Evolutionary conservation across 495 filamentous ascomycete species (phyloP).

Genomic region (Jackrogersella multiformis): DNA sequence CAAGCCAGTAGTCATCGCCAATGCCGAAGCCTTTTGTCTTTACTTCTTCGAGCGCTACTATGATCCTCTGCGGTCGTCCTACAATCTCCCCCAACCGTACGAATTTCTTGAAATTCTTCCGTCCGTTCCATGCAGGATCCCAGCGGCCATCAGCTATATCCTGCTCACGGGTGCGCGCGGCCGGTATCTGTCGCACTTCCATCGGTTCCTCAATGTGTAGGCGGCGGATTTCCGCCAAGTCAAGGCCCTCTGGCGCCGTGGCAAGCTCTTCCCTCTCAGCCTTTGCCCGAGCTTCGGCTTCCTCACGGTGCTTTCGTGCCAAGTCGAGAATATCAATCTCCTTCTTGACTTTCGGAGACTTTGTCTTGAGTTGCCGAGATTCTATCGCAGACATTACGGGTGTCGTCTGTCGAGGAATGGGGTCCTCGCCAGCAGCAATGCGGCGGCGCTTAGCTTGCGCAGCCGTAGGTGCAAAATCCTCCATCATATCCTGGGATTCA

Average conservation of each 20-base stretch:
- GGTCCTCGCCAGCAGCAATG: constrained; percentile 58
- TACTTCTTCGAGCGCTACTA: constrained; percentile 82
- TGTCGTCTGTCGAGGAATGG: constrained; percentile 40
- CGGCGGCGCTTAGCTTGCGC: constrained; percentile 76
- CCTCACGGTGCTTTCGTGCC: constrained; percentile 72
- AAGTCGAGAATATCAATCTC: constrained; percentile 74
- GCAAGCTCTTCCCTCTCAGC: constrained; percentile 67
- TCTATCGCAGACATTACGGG: constrained; percentile 27
- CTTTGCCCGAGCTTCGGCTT: constrained; percentile 69
- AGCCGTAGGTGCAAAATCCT: constrained; percentile 74
- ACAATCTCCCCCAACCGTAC: constrained; percentile 66
- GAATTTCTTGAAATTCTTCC: constrained; percentile 97
- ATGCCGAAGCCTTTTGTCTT: constrained; percentile 82
- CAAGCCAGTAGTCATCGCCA: constrained; percentile 84
- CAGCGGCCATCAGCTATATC: constrained; percentile 70
- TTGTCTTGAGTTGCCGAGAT: constrained; percentile 23
- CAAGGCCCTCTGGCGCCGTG: constrained; percentile 62
- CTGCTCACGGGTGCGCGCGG: constrained; percentile 50
- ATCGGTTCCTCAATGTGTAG: constrained; percentile 85
- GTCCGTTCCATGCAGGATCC: constrained; percentile 93
- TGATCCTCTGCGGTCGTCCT: constrained; percentile 64
- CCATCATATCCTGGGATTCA: constrained; percentile 61
- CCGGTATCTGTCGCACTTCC: constrained; percentile 59
- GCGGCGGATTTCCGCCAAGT: constrained; percentile 75
- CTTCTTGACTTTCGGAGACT: constrained; percentile 56